phyloP scores from a whole-genome alignment of 192 early-diverging fungal genomes.

The Gonapodya prolifera region DNA sequence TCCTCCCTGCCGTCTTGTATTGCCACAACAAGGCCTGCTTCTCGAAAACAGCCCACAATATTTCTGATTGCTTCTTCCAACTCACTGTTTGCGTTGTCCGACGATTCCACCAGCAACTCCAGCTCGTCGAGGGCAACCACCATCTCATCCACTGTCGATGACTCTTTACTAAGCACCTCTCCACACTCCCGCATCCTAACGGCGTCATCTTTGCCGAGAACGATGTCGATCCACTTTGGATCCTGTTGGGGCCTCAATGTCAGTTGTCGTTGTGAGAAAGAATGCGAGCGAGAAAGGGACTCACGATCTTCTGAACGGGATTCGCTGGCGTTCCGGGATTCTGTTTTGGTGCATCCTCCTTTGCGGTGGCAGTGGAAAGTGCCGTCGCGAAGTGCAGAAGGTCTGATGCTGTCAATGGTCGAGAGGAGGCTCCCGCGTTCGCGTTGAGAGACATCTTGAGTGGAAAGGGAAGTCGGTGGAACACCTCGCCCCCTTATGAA shows the following conservation, averaged over 20 bases:
- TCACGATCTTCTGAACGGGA: not conserved
- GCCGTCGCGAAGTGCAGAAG: not conserved
- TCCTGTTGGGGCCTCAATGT: slow-evolving; percentile 46
- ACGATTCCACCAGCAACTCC: slow-evolving; percentile 74
- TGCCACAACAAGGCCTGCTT: no score
- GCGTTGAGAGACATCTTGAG: not conserved
- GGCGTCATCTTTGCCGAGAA: slow-evolving; percentile 84
- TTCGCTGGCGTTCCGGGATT: not conserved
- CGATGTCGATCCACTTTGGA: slow-evolving; percentile 78
- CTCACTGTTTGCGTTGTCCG: slow-evolving; percentile 74
- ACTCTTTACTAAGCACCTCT: slow-evolving; percentile 42
- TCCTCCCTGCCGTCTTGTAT: no score
- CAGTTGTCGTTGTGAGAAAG: not conserved
- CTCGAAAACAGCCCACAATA: no score
- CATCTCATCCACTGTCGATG: slow-evolving; percentile 50
- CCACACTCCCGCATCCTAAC: slow-evolving; percentile 80
- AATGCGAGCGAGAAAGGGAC: not conserved
- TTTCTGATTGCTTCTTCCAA: no score
- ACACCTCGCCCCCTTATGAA: not conserved
- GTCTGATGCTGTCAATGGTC: not conserved
- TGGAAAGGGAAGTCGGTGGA: not conserved
- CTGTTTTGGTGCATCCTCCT: not conserved
- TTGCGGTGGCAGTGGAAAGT: not conserved
- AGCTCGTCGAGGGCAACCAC: slow-evolving; percentile 82
- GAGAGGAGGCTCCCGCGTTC: not conserved